Evolutionary conservation across 2,329 filamentous ascomycete species (phyloP), one percentile per base, ranked within the genome.

Genomic region (Talaromyces atroroseus): DNA sequence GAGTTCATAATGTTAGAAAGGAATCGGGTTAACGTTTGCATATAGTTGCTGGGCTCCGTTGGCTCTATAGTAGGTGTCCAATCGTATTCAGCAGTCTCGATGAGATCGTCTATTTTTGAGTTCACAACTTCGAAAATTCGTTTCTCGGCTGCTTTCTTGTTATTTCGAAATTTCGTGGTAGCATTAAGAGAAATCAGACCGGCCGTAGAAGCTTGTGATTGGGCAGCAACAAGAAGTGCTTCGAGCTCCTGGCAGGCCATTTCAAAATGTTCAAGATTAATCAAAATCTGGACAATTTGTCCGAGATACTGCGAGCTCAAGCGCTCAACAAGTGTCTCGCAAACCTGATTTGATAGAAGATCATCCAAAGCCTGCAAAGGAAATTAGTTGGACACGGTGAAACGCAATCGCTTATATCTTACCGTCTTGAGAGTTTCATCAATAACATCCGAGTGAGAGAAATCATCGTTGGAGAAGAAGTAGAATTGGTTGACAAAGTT

Each of bases 401-500:
- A 47, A 20, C 46, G n/a, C n/a, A 23, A 50, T 7, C 20, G 2
- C 6, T n/a, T 8, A 18, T 21, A 12, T 14, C 62, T 59, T 73
- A 87, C 89, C 72, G 87, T 88, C 69, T 88, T 87, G 6, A 99
- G 79, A 0, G 91, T 95, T 61, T 95, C 88, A 63, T 99, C 94
- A 63, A 99, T 96, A 53, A 95, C 82, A 60, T 83, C 87, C 1
- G 90, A 88, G 62, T 96, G 89, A 61, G 94, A 88, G 68, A 97
- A 97, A 69, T 97, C 91, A 66, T 97, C 92, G 66, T 95, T 92
- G 8, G 90, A 91, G 74, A 97, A 99, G 72, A 95, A 92, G 72
- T 97, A 97, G 66, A 99, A 97, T 68, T 97, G 92, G 71, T 96
- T 96, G 58, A 97, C 78, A 71, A 99, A 97, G 71, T 96, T 96